These are phyloP conservation scores for Penicillium digitatum DNA, from an alignment of 2,329 filamentous ascomycete species.

Conservation along the genomic window DNA sequence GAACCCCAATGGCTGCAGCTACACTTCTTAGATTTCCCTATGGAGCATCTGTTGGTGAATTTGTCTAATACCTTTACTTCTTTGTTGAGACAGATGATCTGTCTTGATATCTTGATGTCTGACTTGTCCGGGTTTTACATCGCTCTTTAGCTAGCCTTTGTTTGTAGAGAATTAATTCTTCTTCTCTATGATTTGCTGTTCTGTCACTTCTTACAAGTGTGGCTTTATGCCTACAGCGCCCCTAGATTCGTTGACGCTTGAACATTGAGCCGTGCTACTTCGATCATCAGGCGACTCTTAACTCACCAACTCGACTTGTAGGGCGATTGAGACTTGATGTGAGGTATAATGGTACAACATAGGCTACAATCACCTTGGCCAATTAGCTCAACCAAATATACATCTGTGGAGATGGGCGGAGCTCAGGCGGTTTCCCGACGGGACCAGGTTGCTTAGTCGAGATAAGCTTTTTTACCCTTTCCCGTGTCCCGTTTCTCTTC, in stretches of 20 bases:
- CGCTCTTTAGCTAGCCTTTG: not conserved
- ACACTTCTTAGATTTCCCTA: constrained; percentile 22
- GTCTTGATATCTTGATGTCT: not conserved
- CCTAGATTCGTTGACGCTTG: not conserved
- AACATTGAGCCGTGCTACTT: not conserved
- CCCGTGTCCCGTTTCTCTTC: too few relatives aligned
- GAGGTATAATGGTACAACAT: too few relatives aligned
- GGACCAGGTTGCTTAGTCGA: too few relatives aligned
- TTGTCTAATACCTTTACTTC: not conserved
- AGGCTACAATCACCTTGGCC: too few relatives aligned
- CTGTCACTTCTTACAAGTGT: not conserved
- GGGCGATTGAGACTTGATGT: too few relatives aligned
- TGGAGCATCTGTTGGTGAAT: not conserved
- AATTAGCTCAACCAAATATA: too few relatives aligned
- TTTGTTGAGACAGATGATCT: not conserved
- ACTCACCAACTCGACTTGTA: too few relatives aligned
- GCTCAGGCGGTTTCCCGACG: too few relatives aligned
- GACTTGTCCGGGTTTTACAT: not conserved
- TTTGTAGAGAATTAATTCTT: not conserved
- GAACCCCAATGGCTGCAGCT: constrained; percentile 26
- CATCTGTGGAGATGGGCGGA: too few relatives aligned
- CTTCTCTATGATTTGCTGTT: not conserved
- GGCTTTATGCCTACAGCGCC: not conserved
- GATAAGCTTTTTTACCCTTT: too few relatives aligned
- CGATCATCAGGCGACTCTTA: too few relatives aligned